phyloP scores from a whole-genome alignment of 2,329 filamentous ascomycete genomes.

The Teratosphaeria gauchensis region DNA sequence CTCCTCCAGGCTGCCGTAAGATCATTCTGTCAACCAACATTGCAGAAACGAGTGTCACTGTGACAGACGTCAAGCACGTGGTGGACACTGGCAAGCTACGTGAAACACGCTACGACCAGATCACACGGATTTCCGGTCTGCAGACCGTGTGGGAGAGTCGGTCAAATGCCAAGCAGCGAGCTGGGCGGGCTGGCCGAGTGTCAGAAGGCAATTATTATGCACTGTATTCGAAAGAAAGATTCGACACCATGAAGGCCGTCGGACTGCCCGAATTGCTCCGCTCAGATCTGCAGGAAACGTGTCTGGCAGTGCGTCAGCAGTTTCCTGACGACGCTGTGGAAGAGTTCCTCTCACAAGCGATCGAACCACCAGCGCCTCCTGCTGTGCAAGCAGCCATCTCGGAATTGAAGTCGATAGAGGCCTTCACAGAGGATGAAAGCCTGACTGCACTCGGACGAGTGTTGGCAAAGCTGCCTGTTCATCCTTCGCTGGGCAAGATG shows the following conservation, averaged over 20 bases:
- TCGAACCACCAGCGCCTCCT: constrained; percentile 34
- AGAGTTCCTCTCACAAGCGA: constrained; percentile 33
- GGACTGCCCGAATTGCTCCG: constrained; percentile 34
- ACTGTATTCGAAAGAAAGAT: constrained; percentile 33
- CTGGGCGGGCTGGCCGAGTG: constrained; percentile 42
- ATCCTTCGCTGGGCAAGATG: constrained; percentile 40
- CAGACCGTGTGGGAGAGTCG: constrained; percentile 38
- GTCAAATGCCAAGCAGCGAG: constrained; percentile 39
- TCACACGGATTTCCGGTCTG: constrained; percentile 29
- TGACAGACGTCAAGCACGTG: constrained; percentile 43
- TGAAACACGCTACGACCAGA: constrained; percentile 31
- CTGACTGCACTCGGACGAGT: constrained; percentile 39
- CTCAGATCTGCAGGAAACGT: constrained; percentile 35
- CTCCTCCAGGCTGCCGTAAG: constrained; percentile 35
- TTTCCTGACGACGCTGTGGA: constrained; percentile 30
- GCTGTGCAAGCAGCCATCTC: constrained; percentile 31
- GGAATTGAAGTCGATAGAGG: constrained; percentile 32
- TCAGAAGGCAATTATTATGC: constrained; percentile 42
- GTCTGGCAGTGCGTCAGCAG: constrained; percentile 35
- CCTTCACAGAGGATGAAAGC: constrained; percentile 33
- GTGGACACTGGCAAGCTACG: constrained; percentile 40
- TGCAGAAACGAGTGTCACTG: constrained; percentile 43
- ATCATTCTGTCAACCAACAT: constrained; percentile 44
- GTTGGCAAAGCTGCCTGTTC: constrained; percentile 31
- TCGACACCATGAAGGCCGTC: constrained; percentile 25